Conservation (phyloP, 371 early-diverging fungal species). For the Mucor piriformis region DNA sequence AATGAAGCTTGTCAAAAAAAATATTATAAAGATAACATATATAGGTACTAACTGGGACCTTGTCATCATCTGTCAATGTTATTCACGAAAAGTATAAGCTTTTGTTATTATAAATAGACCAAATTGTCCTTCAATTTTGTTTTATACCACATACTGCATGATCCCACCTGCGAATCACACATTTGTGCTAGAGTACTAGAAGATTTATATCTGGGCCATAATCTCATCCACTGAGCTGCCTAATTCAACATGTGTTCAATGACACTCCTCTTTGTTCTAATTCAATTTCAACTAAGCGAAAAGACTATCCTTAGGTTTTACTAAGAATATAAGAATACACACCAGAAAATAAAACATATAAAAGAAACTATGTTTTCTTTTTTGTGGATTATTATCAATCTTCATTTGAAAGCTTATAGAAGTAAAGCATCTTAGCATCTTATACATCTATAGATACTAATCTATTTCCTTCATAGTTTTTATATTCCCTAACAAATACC, state of each 20-base stretch:
- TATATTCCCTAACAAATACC: neutral
- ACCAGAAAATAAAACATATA: neutral
- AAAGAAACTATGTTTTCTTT: neutral
- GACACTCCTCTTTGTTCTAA: neutral
- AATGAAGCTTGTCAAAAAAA: neutral
- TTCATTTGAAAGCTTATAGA: neutral
- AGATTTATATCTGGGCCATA: neutral
- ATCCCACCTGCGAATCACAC: neutral
- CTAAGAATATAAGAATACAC: neutral
- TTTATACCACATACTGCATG: constrained; percentile 2
- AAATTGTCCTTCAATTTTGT: neutral
- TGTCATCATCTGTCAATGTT: neutral
- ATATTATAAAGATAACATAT: neutral
- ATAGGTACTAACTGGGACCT: neutral
- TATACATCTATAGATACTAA: neutral
- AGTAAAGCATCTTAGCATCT: neutral
- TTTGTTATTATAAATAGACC: neutral
- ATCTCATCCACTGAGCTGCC: neutral
- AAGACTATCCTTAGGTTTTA: neutral
- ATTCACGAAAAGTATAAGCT: neutral
- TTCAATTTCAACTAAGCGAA: neutral
- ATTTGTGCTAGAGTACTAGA: neutral
- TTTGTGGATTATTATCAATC: neutral
- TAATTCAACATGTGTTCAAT: neutral
- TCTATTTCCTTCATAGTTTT: neutral